Conservation (phyloP, 306 rosid genomes). For the Fagus sylvatica region DNA sequence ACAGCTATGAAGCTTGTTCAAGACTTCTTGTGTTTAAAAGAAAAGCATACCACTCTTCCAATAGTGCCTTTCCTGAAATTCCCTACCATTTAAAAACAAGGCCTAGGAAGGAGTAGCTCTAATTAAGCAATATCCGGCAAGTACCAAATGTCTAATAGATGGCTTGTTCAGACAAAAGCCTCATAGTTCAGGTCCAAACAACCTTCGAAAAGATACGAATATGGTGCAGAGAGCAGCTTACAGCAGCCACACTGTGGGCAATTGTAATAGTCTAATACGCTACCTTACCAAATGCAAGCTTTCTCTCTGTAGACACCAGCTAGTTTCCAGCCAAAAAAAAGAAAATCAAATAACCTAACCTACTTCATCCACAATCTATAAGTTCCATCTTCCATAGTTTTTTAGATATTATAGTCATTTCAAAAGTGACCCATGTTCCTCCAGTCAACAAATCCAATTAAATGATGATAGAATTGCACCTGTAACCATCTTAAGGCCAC, state of each 20-base stretch:
- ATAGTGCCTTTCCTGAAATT: conserved; percentile 2
- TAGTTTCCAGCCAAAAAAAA: conserved; percentile 18
- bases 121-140: neutral
- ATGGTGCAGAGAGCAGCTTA: conserved; percentile 18
- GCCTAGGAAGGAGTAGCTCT: neutral
- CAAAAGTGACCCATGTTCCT: conserved; percentile 12
- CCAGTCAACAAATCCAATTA: conserved; percentile 19
- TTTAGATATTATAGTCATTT: conserved; percentile 18
- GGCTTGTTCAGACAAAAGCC: conserved; percentile 11
- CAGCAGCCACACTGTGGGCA: neutral
- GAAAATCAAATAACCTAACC: conserved; percentile 11
- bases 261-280: conserved; percentile 11
- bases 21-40: conserved; percentile 9
- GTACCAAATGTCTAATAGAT: conserved; percentile 17
- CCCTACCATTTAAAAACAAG: neutral
- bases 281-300: conserved; percentile 9
- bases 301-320: conserved; percentile 22
- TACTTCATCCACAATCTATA: conserved; percentile 15
- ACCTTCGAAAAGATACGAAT: neutral
- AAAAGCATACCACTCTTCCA: conserved; percentile 9
- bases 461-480: conserved; percentile 17
- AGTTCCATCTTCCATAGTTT: conserved; percentile 22
- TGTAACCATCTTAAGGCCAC: conserved; percentile 21
- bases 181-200: conserved; percentile 4
- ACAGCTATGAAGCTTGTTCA: neutral